phyloP scores from a whole-genome alignment of 495 filamentous ascomycete genomes.

The Cladorrhinum samala region DNA sequence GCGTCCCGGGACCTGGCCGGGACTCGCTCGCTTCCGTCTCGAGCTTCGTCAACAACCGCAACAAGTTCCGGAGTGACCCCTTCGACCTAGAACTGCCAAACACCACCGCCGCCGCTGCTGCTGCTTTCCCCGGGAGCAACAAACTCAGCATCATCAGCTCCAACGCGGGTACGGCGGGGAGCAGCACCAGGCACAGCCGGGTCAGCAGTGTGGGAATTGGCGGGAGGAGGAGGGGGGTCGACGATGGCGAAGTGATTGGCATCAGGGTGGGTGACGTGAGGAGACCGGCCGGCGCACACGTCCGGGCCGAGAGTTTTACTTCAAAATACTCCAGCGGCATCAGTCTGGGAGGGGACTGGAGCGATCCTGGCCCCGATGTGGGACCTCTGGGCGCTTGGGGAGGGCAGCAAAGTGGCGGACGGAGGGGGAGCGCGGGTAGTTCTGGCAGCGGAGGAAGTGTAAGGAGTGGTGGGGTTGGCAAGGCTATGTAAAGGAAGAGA shows the following conservation, averaged over 20 bases:
- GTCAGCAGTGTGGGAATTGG: slow-evolving; percentile 9
- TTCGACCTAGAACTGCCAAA: slow-evolving; percentile 59
- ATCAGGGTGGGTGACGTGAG: background rate
- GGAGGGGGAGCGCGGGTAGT: slow-evolving; percentile 20
- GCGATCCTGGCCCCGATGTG: slow-evolving; percentile 48
- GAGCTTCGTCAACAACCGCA: slow-evolving; percentile 24
- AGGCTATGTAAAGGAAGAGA: slow-evolving; percentile 28
- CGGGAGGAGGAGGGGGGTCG: background rate
- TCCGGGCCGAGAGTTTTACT: slow-evolving; percentile 32
- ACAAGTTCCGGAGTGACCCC: slow-evolving; percentile 57
- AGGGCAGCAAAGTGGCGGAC: background rate
- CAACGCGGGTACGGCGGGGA: slow-evolving; percentile 16
- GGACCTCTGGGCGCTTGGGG: slow-evolving; percentile 21
- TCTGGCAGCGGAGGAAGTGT: slow-evolving; percentile 18
- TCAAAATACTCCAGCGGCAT: slow-evolving; percentile 44
- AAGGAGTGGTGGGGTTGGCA: slow-evolving; percentile 23
- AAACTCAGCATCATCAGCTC: slow-evolving; percentile 13
- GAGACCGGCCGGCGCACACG: slow-evolving; percentile 1
- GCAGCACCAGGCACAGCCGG: slow-evolving; percentile 3
- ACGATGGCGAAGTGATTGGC: background rate
- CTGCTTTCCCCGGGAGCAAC: background rate
- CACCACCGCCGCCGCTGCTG: slow-evolving; percentile 27
- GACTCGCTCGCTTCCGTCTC: too few relatives aligned
- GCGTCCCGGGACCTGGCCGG: too few relatives aligned
- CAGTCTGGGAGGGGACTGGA: slow-evolving; percentile 40